A percentile compares a stretch with the other conserved stretches of the same genome.
Evolutionary conservation across 495 filamentous ascomycete genomes (phyloP).

Genomic region (Tuber microsphaerosporum): DNA sequence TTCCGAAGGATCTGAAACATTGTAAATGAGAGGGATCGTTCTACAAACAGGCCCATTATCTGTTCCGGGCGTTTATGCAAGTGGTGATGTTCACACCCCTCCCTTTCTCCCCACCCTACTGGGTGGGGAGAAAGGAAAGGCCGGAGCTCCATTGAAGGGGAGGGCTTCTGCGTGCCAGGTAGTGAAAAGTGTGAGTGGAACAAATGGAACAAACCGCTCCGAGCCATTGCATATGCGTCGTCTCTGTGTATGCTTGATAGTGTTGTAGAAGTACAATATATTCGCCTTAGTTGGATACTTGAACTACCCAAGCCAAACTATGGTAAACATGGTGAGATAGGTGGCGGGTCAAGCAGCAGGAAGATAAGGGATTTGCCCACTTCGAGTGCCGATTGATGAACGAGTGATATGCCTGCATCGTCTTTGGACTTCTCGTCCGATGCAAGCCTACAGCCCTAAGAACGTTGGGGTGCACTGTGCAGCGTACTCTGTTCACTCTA

Average conservation of each 20-base stretch:
- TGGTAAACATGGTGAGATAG: conserved; percentile 4
- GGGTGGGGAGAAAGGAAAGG: not conserved
- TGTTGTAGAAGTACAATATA: not conserved
- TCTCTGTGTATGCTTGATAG: not conserved
- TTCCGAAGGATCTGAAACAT: conserved; percentile 23
- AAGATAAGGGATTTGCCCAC: not conserved
- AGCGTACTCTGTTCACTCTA: not conserved
- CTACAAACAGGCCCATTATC: conserved; percentile 3
- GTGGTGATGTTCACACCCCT: not conserved
- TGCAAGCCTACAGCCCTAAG: conserved; percentile 1
- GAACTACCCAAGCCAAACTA: conserved; percentile 5
- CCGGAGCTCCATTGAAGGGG: not conserved
- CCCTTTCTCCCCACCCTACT: no score
- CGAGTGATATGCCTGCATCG: not conserved
- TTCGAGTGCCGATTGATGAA: not conserved
- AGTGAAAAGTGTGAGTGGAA: not conserved
- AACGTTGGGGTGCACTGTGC: not conserved
- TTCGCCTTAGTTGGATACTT: not conserved
- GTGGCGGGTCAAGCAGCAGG: conserved; percentile 16
- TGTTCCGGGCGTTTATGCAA: conserved; percentile 4
- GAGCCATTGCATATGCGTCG: not conserved
- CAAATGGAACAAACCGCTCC: not conserved
- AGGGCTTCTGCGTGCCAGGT: not conserved
- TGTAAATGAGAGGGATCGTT: not conserved
- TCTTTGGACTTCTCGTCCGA: not conserved